A percentile compares a stretch with the other conserved stretches of the same genome.
Conservation (phyloP, 2,329 filamentous ascomycete species). For the Penicillium sp. region DNA sequence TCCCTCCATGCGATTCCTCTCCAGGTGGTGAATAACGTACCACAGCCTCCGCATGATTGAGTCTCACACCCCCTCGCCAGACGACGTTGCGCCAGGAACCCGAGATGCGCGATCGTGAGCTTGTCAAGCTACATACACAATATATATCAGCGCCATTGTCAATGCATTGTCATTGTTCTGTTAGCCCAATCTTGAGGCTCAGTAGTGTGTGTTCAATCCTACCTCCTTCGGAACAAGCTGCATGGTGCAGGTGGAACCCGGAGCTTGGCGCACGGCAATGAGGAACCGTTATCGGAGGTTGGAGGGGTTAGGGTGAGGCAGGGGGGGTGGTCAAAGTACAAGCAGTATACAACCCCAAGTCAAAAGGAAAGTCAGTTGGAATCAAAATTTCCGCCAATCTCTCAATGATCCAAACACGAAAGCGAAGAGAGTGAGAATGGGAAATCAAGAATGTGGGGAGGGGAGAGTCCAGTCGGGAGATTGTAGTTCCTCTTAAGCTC, state of each 20-base stretch:
- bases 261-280: slow-evolving; percentile 27
- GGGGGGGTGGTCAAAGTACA: not conserved
- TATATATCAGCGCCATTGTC: not conserved
- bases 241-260: slow-evolving; percentile 40
- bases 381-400: not conserved
- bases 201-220: slow-evolving; percentile 15
- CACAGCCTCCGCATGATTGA: slow-evolving; percentile 88
- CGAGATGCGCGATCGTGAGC: slow-evolving; percentile 87
- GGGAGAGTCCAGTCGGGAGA: slow-evolving; percentile 1
- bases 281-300: not conserved
- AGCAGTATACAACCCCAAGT: not conserved
- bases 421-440: slow-evolving; percentile 13
- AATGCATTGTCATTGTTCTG: slow-evolving; percentile 10
- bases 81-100: slow-evolving; percentile 81
- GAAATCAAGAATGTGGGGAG: slow-evolving; percentile 21
- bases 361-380: not conserved
- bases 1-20: not conserved
- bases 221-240: slow-evolving; percentile 54
- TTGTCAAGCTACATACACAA: slow-evolving; percentile 75
- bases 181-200: not conserved
- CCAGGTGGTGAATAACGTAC: slow-evolving; percentile 50
- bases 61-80: slow-evolving; percentile 84
- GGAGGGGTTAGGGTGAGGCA: not conserved
- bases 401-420: not conserved
- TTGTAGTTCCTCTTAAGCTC: not conserved